These are phyloP conservation scores for Pterocarpus macrocarpus DNA, from an alignment of 306 rosid species.

Conservation along the genomic window DNA sequence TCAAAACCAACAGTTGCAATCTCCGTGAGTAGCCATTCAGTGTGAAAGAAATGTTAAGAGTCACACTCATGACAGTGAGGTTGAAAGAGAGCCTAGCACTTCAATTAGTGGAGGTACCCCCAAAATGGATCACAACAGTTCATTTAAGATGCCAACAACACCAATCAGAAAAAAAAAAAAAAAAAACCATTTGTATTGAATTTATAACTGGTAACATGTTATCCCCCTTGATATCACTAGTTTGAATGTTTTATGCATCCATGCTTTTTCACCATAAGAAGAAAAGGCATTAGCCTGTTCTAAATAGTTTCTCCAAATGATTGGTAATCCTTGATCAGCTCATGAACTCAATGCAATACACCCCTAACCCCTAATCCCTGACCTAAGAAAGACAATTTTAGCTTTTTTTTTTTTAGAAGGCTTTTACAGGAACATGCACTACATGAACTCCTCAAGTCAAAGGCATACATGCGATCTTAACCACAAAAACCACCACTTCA, in stretches of 20 bases:
- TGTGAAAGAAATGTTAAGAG: background rate
- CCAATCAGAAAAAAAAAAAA: background rate
- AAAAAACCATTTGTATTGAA: background rate
- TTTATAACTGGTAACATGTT: background rate
- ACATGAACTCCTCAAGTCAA: too few relatives aligned
- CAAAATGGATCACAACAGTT: slow-evolving; percentile 11
- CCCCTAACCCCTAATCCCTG: too few relatives aligned
- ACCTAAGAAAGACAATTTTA: background rate
- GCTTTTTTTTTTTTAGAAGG: slow-evolving; percentile 16
- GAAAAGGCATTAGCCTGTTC: background rate
- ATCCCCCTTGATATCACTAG: slow-evolving; percentile 12
- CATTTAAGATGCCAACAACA: background rate
- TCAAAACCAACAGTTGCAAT: slow-evolving; percentile 15
- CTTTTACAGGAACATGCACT: background rate
- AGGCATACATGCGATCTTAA: background rate
- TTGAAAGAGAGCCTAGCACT: slow-evolving; percentile 33
- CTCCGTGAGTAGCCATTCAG: slow-evolving; percentile 17
- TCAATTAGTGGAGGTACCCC: slow-evolving; percentile 21
- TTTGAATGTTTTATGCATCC: background rate
- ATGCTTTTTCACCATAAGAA: slow-evolving; percentile 4
- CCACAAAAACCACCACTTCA: background rate
- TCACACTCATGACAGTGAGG: slow-evolving; percentile 26
- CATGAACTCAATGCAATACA: background rate
- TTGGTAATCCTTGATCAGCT: background rate
- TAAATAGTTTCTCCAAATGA: slow-evolving; percentile 3